Percentiles rank a stretch among this genome's conserved stretches.
These are phyloP conservation scores for Trichoderma asperellum DNA, from an alignment of 2,329 filamentous ascomycete genomes.

Conservation along the genomic window DNA sequence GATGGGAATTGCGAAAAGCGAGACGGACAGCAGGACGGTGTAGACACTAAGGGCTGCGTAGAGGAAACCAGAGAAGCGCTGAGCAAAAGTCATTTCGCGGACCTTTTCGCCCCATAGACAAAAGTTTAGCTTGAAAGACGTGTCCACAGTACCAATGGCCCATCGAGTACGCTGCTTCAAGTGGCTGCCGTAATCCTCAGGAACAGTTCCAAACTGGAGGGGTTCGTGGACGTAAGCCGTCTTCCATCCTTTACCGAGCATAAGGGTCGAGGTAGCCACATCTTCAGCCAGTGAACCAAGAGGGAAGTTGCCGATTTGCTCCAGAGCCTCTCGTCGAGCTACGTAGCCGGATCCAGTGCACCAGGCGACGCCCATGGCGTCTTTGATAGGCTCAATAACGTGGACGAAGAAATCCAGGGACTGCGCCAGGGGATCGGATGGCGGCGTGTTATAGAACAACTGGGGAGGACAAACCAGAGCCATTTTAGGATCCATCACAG, in stretches of 20 bases:
- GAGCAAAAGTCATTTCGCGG: constrained; percentile 57
- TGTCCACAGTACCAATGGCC: constrained; percentile 61
- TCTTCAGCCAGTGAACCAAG: constrained; percentile 64
- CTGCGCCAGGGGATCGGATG: constrained; percentile 61
- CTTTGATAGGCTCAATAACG: constrained; percentile 55
- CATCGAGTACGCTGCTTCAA: constrained; percentile 62
- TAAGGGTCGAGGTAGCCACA: constrained; percentile 60
- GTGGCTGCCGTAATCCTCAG: constrained; percentile 59
- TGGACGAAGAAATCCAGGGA: constrained; percentile 63
- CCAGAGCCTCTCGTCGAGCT: constrained; percentile 61
- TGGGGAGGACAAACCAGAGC: constrained; percentile 64
- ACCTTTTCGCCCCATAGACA: constrained; percentile 59
- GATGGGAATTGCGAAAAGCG: constrained; percentile 62
- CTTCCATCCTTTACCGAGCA: constrained; percentile 65
- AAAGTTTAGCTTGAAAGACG: constrained; percentile 63
- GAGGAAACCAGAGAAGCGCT: constrained; percentile 62
- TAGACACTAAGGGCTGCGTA: constrained; percentile 60
- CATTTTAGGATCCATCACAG: constrained; percentile 60
- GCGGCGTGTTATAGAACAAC: constrained; percentile 66
- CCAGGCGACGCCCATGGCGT: constrained; percentile 60
- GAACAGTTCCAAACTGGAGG: constrained; percentile 63
- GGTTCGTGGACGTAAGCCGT: constrained; percentile 63
- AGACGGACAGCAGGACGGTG: constrained; percentile 58
- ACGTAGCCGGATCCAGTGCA: constrained; percentile 68
- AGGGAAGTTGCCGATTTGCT: constrained; percentile 65